Evolutionary conservation across 352 stramenopile genomes (phyloP).

Genomic region (Pythium insidiosum): DNA sequence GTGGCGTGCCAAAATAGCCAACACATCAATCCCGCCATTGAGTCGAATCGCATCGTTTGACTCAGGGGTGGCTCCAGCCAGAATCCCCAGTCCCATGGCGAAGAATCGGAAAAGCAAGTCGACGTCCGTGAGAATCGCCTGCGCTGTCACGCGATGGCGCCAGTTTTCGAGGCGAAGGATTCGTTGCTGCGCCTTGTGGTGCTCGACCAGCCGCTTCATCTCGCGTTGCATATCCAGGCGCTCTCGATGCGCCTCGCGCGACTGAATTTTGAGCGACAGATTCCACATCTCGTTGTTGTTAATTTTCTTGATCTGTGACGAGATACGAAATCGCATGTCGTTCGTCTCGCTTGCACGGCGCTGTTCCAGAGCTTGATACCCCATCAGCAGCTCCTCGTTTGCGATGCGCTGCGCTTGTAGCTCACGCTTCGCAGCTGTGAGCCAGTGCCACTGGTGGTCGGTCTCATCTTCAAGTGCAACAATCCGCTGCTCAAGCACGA

Average conservation of each 20-base stretch:
- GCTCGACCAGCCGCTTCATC: slow-evolving; percentile 26
- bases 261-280: slow-evolving; percentile 57
- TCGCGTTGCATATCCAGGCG: slow-evolving; percentile 36
- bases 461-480: slow-evolving; percentile 20
- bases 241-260: slow-evolving; percentile 46
- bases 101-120: slow-evolving; percentile 66
- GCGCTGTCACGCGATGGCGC: slow-evolving; percentile 56
- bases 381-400: slow-evolving; percentile 59
- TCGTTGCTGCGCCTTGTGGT: slow-evolving; percentile 63
- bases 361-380: slow-evolving; percentile 60
- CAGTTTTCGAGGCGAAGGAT: slow-evolving; percentile 57
- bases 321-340: slow-evolving; percentile 71
- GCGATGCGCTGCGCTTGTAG: slow-evolving; percentile 53
- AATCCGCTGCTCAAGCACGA: slow-evolving; percentile 32
- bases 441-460: slow-evolving; percentile 53
- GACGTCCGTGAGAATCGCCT: slow-evolving; percentile 58
- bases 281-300: slow-evolving; percentile 82
- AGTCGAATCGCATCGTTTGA: slow-evolving; percentile 44
- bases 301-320: slow-evolving; percentile 56
- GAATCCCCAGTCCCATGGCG: slow-evolving; percentile 37
- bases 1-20: slow-evolving; percentile 35
- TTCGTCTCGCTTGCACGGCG: slow-evolving; percentile 64
- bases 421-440: slow-evolving; percentile 59
- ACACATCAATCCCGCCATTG: slow-evolving; percentile 58
- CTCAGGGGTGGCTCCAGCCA: slow-evolving; percentile 33